phyloP scores from a whole-genome alignment of 2,329 filamentous ascomycete species.

The Trichoderma simmonsii region DNA sequence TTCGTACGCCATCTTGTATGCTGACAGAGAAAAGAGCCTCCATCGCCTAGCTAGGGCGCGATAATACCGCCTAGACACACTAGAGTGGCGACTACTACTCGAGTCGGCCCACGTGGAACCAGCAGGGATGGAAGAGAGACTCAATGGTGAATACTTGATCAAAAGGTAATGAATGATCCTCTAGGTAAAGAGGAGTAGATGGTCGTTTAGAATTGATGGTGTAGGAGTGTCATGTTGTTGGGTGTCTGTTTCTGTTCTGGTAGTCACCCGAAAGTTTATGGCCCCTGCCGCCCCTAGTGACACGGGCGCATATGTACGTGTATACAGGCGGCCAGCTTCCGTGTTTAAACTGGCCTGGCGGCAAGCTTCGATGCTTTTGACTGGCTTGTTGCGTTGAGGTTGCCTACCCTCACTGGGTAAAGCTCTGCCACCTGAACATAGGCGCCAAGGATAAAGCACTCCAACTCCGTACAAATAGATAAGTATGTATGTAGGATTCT shows the following conservation, averaged over 20 bases:
- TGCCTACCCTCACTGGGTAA: not conserved
- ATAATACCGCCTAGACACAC: not conserved
- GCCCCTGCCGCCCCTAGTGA: not conserved
- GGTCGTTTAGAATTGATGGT: not conserved
- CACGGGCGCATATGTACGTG: not conserved
- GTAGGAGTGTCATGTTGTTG: not conserved
- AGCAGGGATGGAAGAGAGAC: not conserved
- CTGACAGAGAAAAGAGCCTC: not conserved
- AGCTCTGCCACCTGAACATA: not conserved
- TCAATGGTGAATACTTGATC: not conserved
- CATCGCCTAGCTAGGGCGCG: not conserved
- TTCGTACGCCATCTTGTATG: not conserved
- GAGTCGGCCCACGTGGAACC: not conserved
- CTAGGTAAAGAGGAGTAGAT: not conserved
- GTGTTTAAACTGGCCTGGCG: not conserved
- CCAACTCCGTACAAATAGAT: not conserved
- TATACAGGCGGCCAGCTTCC: not conserved
- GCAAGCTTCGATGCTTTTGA: not conserved
- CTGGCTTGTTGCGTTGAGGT: not conserved
- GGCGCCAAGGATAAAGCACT: not conserved
- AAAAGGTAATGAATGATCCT: not conserved
- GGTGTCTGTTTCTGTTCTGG: not conserved
- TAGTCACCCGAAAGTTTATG: not conserved
- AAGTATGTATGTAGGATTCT: not conserved
- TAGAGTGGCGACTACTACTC: not conserved